Percentiles rank a stretch among this genome's conserved stretches.
Evolutionary conservation across 345 rosid genomes (phyloP).

Genomic region (Conringia planisiliqua): DNA sequence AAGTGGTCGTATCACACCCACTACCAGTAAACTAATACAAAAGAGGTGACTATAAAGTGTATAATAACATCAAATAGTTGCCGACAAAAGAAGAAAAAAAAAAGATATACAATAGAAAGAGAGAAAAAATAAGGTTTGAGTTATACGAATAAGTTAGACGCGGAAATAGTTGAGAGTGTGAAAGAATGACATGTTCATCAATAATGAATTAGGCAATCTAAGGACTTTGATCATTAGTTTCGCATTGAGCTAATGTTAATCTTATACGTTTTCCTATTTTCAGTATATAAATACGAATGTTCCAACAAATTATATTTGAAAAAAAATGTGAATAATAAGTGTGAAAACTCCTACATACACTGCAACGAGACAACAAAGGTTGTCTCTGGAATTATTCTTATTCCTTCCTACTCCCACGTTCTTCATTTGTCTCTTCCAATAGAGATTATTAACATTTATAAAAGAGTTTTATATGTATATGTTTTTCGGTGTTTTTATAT

Average conservation of each 20-base stretch:
- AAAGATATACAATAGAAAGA: neutral
- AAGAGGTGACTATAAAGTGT: neutral
- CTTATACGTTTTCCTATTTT: conserved; percentile 14
- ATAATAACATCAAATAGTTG: neutral
- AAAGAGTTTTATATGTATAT: neutral
- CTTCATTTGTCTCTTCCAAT: conserved; percentile 18
- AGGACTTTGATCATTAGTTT: conserved; percentile 22
- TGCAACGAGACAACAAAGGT: conserved; percentile 27
- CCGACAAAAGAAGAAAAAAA: conserved; percentile 19
- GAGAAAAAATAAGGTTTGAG: neutral
- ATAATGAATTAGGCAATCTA: conserved; percentile 37
- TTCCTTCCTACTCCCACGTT: conserved; percentile 26
- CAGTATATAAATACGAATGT: neutral
- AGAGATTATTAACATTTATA: neutral
- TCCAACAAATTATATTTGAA: conserved; percentile 19
- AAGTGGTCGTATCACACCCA: neutral
- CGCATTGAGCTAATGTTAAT: conserved; percentile 2
- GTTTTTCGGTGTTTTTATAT: neutral
- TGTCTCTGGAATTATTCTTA: conserved; percentile 16
- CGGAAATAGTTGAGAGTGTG: conserved; percentile 14
- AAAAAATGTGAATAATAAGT: neutral
- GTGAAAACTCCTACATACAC: conserved; percentile 14
- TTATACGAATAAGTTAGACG: conserved; percentile 12
- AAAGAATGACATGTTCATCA: conserved; percentile 28
- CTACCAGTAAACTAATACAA: neutral